Base-by-base conservation (phyloP, 2,329 filamentous ascomycete species). In the Xylariomycetidae sp. region DNA sequence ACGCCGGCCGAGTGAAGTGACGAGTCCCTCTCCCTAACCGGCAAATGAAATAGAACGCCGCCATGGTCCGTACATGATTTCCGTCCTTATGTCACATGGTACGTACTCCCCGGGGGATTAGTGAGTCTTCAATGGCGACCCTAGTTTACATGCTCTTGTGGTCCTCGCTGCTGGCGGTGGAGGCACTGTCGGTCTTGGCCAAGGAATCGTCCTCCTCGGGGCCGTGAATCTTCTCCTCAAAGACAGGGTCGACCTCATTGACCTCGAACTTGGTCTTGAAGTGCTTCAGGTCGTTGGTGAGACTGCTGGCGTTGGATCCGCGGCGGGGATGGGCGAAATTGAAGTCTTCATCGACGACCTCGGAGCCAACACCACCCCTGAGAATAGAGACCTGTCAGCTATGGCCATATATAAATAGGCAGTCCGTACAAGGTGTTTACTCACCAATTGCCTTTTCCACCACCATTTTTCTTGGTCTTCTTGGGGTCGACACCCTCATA, bases 261-360 rank as follows among this genome's bases (percentile, higher is more conserved):
- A 85, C 71, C 64, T 98, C 92, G 59, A 95, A 96, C 68, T 98
- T 98, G 64, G 89, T 94, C 74, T 92, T 93, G 68, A 95, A 86
- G 58, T 89, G 78, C 40, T 76, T 73, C 49, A 86, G 67, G 50
- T 78, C 71, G 53, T 78, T 74, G 35, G 77, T 79, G 50, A 82
- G 74, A 53, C 74, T 79, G 65, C 82, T 89, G 59, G 84, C 90
- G 70, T 96, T 96, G 64, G 86, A 93, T 60, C 86, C 88, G 59
- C 90, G 92, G 44, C 90, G 87, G 37, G 84, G 70, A 52, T 95
- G 92, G 69, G 72, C 74, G 56, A 93, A 80, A 56, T 79, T 88
- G 69, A 92, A 94, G 48, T 78, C 70, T 53, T 84, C 79, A 58
- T 95, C 87, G 53, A 87, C 76, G 44, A 89, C 71, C 63, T 96